These are phyloP conservation scores for Drechslerella stenobrocha DNA, from an alignment of 2,329 filamentous ascomycete genomes.

Conservation along the genomic window DNA sequence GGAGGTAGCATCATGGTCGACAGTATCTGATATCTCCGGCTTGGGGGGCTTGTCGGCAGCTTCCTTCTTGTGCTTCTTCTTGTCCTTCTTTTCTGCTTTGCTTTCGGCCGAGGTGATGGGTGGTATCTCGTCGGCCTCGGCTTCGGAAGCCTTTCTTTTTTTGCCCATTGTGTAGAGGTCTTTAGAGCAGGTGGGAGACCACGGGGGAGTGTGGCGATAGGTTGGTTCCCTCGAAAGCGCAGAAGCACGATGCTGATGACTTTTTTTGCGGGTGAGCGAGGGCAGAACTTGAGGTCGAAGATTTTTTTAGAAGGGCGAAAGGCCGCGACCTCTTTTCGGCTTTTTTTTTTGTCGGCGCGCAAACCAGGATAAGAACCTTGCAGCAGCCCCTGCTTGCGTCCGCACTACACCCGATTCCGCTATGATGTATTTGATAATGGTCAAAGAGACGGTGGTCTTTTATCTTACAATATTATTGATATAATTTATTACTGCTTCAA, in stretches of 20 bases:
- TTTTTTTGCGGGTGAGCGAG: background rate
- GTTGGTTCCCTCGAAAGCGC: background rate
- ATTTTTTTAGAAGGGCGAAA: background rate
- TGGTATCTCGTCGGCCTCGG: constrained; percentile 26
- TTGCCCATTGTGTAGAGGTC: constrained; percentile 42
- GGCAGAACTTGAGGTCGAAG: background rate
- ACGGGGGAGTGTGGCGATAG: background rate
- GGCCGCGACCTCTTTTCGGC: too few species aligned
- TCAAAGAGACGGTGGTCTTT: too few species aligned
- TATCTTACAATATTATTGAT: too few species aligned
- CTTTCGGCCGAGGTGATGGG: constrained; percentile 18
- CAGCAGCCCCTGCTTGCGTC: too few species aligned
- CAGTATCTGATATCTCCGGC: constrained; percentile 19
- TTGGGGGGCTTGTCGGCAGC: constrained; percentile 27
- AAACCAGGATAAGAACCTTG: too few species aligned
- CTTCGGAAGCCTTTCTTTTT: constrained; percentile 44
- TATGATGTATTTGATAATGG: too few species aligned
- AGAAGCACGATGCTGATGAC: too few species aligned
- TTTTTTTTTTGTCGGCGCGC: too few species aligned
- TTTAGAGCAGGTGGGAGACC: background rate
- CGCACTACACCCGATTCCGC: too few species aligned
- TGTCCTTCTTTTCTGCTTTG: constrained; percentile 7
- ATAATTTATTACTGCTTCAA: too few species aligned
- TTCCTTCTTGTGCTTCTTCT: constrained; percentile 33
- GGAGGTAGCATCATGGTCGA: constrained; percentile 10